Evolutionary conservation across 129 eudicot genomes (phyloP), one percentile per base, ranked within the genome.

Genomic region (Arctium lappa): DNA sequence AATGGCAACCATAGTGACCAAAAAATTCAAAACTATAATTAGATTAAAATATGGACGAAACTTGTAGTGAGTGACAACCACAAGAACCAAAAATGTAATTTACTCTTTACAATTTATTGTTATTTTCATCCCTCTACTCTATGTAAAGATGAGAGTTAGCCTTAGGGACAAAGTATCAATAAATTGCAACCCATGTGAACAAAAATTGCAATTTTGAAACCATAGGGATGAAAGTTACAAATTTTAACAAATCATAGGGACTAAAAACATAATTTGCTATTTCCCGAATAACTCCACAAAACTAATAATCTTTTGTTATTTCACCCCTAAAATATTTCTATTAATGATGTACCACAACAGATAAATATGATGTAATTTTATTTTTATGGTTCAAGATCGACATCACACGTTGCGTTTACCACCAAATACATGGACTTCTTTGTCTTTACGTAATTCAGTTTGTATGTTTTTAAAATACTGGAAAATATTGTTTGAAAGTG

Each of bases 381-480:
- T 77, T 29, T 53, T 79, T 79, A 46, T 15, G 13, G 80, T 63
- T 79, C 72, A 33, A 79, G 22, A 79, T 84, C 84, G 72, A 84
- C 80, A 79, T 84, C 87, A 79, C 9, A 73, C 33, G 5, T 84
- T 79, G 81, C 82, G 82, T 76, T 69, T 83, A 79, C 71, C 75
- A 69, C 56, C 73, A 56, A 76, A 50, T 46, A 18, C 37, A 37
- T 34, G 9, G 8, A 76, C 15, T 65, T 75, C 68, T 33, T 77
- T 82, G 66, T 76, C 44, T 32, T 60, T 79, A 72, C 46, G 82
- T 62, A 82, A 82, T 40, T 82, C 75, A 10, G 16, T 74, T 42
- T 81, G 32, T 10, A 37, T 22, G 15, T 53, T 33, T 53, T 37
- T 37, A 13, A 56, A 27, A n/a, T 22, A 11, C 22, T 12, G 30